Conservation (phyloP, 805 yeast genomes). For the Wickerhamiella spandovensis region DNA sequence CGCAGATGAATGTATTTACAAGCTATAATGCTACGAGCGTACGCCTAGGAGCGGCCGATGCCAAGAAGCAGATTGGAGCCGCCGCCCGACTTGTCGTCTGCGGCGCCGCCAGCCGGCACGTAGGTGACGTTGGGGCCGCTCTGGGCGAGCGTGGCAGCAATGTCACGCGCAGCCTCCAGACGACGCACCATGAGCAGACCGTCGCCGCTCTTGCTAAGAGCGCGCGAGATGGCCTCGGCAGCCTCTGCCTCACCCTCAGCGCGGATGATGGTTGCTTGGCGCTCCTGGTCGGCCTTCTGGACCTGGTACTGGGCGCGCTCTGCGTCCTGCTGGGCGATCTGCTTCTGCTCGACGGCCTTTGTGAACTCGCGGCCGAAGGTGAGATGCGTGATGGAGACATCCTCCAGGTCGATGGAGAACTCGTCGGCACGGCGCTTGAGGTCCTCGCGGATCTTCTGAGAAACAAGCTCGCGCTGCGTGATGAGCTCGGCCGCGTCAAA, state of each 20-base stretch:
- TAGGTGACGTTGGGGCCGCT: constrained; percentile 73
- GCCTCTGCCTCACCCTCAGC: constrained; percentile 99
- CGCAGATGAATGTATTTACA: not conserved
- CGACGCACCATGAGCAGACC: constrained; percentile 88
- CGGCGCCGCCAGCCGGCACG: constrained; percentile 45
- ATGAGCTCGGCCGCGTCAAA: constrained; percentile 94
- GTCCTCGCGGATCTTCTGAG: constrained; percentile 78
- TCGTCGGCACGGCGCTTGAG: constrained; percentile 71
- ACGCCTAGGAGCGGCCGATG: constrained; percentile 17
- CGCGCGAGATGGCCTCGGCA: constrained; percentile 88
- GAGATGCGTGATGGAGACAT: constrained; percentile 95
- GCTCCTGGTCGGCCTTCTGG: constrained; percentile 94
- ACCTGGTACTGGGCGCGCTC: constrained; percentile 90
- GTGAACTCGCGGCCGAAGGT: constrained; percentile 95
- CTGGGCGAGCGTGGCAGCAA: constrained; percentile 73
- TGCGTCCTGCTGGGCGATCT: constrained; percentile 98
- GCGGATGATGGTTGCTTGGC: constrained; percentile 85
- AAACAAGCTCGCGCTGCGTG: constrained; percentile 92
- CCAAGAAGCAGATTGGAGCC: constrained; percentile 24
- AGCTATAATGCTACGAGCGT: not conserved
- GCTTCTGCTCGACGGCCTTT: constrained; percentile 96
- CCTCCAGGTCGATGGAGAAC: constrained; percentile 84
- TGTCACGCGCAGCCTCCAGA: constrained; percentile 92
- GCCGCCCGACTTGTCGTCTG: constrained; percentile 16
- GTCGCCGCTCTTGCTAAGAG: constrained; percentile 88